Evolutionary conservation across 2,329 filamentous ascomycete species (phyloP).

Genomic region (Claviceps sorghi): DNA sequence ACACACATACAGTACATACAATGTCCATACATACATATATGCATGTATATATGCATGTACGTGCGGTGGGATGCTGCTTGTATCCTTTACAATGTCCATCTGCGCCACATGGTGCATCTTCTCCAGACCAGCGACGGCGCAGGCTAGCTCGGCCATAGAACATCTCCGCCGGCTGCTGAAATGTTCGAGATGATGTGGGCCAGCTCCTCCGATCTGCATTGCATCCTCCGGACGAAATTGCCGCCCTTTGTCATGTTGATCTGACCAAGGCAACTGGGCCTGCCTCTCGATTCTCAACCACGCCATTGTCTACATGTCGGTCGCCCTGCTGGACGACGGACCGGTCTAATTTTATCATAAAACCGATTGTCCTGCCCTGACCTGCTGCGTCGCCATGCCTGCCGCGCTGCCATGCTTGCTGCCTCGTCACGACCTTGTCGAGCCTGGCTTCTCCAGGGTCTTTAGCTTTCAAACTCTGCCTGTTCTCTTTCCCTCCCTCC

Average conservation of each 20-base stretch:
- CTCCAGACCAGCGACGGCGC: background rate
- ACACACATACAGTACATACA: no score
- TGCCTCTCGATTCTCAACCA: background rate
- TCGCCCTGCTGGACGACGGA: background rate
- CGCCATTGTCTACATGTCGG: background rate
- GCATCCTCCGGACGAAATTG: background rate
- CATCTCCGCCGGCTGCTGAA: background rate
- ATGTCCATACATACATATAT: no score
- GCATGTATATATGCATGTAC: no score
- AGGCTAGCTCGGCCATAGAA: background rate
- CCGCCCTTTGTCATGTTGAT: background rate
- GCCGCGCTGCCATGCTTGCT: background rate
- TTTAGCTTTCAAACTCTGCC: background rate
- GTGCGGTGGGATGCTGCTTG: no score
- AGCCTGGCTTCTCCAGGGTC: background rate
- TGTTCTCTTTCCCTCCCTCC: background rate
- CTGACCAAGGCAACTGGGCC: background rate
- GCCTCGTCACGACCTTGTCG: background rate
- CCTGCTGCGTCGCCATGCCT: background rate
- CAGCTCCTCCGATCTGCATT: conserved; percentile 1
- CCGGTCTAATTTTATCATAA: background rate
- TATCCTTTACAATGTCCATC: no score
- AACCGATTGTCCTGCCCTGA: background rate
- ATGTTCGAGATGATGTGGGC: background rate
- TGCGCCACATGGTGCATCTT: background rate